Evolutionary conservation across 73 alveolate genomes (phyloP).

Genomic region (Effrenium voratum): DNA sequence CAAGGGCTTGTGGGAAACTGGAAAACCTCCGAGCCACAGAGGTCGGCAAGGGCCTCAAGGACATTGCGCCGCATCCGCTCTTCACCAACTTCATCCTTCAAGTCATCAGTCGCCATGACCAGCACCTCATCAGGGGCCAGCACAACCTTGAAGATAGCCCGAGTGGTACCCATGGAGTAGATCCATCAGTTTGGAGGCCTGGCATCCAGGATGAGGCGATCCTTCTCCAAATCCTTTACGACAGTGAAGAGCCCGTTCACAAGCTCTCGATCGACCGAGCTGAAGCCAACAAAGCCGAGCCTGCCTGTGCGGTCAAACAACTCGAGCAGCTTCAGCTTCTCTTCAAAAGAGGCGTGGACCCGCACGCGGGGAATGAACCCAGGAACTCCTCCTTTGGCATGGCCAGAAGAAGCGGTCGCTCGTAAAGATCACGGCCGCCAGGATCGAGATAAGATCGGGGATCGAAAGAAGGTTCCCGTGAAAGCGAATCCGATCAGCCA

Average conservation of each 20-base stretch:
- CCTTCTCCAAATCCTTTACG: background rate
- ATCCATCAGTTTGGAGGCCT: background rate
- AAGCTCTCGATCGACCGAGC: background rate
- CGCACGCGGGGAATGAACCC: background rate
- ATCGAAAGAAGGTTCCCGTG: background rate
- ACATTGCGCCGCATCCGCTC: background rate
- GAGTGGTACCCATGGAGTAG: background rate
- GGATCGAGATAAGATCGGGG: background rate
- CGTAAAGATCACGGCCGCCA: background rate
- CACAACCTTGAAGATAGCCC: background rate
- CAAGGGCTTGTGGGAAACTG: background rate
- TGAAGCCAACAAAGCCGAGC: background rate
- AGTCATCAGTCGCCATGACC: background rate
- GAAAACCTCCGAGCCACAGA: background rate
- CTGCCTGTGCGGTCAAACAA: background rate
- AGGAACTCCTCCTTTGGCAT: background rate
- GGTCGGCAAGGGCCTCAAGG: background rate
- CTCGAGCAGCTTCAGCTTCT: background rate
- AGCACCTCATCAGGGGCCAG: background rate
- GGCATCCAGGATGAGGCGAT: background rate
- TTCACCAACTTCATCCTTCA: background rate
- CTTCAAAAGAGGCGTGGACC: background rate
- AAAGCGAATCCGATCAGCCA: background rate
- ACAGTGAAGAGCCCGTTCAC: background rate
- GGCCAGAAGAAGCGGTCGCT: background rate